Evolutionary conservation across 2,329 filamentous ascomycete species (phyloP).

Genomic region (Cordyceps farinosa): DNA sequence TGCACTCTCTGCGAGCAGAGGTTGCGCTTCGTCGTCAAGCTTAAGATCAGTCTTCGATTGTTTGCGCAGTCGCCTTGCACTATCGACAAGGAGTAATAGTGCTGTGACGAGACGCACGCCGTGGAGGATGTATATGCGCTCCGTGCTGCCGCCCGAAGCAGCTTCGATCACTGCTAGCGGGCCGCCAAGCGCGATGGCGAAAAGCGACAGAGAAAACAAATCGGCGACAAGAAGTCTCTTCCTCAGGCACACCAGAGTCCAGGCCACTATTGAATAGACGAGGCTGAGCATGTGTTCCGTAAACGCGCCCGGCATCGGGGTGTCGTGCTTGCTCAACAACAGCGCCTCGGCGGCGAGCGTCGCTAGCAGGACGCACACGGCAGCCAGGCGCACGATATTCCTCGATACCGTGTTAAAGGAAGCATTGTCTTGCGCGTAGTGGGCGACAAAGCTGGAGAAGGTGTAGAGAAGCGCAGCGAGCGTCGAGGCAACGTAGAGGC

Average conservation of each 20-base stretch:
- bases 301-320: not conserved
- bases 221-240: not conserved
- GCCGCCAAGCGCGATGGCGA: not conserved
- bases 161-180: not conserved
- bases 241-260: not conserved
- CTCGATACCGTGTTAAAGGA: not conserved
- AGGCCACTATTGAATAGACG: not conserved
- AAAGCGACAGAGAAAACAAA: not conserved
- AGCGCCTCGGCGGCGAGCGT: not conserved
- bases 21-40: not conserved
- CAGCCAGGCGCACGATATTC: not conserved
- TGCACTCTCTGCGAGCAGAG: not conserved
- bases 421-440: slow-evolving; percentile 1
- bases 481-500: not conserved
- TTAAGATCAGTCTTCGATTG: not conserved
- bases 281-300: slow-evolving; percentile 1
- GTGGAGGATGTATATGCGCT: not conserved
- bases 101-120: not conserved
- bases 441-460: slow-evolving; percentile 1
- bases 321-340: not conserved
- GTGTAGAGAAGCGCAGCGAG: not conserved
- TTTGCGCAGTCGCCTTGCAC: not conserved
- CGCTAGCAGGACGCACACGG: not conserved
- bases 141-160: not conserved
- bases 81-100: not conserved